Base-by-base conservation (phyloP, 768 basidiomycete species). In the Suillus subaureus region DNA sequence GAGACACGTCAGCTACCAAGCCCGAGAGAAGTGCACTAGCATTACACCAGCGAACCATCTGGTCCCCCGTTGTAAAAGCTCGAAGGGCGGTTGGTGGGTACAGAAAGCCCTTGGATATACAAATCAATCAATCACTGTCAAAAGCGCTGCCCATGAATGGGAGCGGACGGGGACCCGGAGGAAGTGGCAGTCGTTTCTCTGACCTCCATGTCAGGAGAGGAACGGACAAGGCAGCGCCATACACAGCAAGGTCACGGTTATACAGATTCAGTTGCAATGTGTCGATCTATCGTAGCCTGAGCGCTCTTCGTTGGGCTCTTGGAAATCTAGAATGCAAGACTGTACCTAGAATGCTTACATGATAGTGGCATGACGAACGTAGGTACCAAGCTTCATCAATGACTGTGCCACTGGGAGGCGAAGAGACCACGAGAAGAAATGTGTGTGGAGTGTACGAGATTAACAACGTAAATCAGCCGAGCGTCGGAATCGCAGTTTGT, bases 71-170 rank as follows among this genome's bases (percentile, higher is more conserved):
- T 33, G 33, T 33, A 1, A 33, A 4, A 33, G 33, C 33, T 43
- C 0, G 16, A 43, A 43, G 8, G 42, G 18, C 21, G 2, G 42
- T 43, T 18, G 42, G 8, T n/a, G 11, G 45, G 11, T n/a, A 11
- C 21, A 47, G 45, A 47, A 47, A 47, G 45, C 11, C 45, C 45
- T n/a, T 23, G n/a, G 4, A n/a, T 9, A 47, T 23, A 47, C 21
- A n/a, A 45, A n/a, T 12, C 4, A 45, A 21, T 11, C 45, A 47
- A 43, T 21, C 4, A 21, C n/a, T 45, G 26, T 61, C 51, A 23
- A 62, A n/a, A 21, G 47, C 63, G 40, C 56, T 67, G 28, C 68
- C 70, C 16, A 70, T 4, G n/a, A 69, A 35, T 23, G 64, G 70
- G 7, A 70, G 15, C 6, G 28, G 37, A 23, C 13, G 8, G 12